Base-by-base conservation (phyloP, 2,329 filamentous ascomycete genomes). In the Pseudogymnoascus sp. region DNA sequence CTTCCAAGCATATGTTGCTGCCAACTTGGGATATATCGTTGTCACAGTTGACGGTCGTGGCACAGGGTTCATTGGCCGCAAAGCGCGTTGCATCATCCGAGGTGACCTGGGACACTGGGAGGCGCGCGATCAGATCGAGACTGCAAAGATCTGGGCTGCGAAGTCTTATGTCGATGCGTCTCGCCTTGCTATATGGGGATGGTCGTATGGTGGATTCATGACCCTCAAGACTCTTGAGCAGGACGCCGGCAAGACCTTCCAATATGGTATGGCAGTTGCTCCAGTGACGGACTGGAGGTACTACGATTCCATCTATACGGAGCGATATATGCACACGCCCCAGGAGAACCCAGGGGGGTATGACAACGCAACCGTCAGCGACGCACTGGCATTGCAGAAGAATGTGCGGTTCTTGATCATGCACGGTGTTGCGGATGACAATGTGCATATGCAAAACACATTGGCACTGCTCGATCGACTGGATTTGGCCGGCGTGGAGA, bases 231-330 rank as follows among this genome's bases (percentile, higher is more conserved):
- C 91, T 1, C 86, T 99, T 11, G 95, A 99, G 79, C 84, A 86
- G 66, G 95, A 99, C 73, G 93, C 86, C 7, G 95, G 96, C 4
- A 75, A 85, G 72, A 97, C 93, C 0, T 99, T 97, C 79, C 88
- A 88, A 67, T 99, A 99, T 74, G 96, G 95, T 69, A 96, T 99
- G 90, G 92, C 96, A 5, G 96, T 99, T 61, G 95, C 95, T 1
- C 95, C 95, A 16, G 95, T 99, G n/a, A 97, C 93, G 0, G 93
- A 99, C 76, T 99, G 95, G 95, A 84, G 89, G 64, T 96, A 89
- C 77, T 99, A 99, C 77, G 90, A 97, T 77, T 90, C 87, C 64
- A 88, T 97, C 70, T 97, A 97, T 78, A 96, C 93, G 0, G 93
- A 97, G 77, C 87, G 95, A 37, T 99, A 97, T 77, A 99, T 99